A percentile compares a stretch with the other conserved stretches of the same genome.
Evolutionary conservation across 768 basidiomycete species (phyloP).

Genomic region (Mycena kentingensis): DNA sequence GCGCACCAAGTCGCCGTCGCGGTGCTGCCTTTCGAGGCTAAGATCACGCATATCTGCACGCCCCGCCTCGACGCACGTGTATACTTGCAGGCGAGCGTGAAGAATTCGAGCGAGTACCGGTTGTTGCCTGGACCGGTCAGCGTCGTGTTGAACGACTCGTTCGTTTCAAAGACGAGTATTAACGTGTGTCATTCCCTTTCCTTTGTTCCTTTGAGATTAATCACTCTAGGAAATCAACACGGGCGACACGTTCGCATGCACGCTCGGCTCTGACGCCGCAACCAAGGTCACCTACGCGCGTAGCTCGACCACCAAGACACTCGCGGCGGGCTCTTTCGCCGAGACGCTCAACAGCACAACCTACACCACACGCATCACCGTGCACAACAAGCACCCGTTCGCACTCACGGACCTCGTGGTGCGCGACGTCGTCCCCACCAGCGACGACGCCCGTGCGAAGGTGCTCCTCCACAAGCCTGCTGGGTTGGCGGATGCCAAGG

Average conservation of each 20-base stretch:
- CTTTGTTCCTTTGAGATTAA: neutral
- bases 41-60: constrained; percentile 49
- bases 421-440: constrained; percentile 48
- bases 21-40: constrained; percentile 46
- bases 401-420: constrained; percentile 46
- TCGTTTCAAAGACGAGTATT: constrained; percentile 56
- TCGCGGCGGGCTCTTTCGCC: constrained; percentile 44
- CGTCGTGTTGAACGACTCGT: constrained; percentile 59
- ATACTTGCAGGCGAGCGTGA: constrained; percentile 55
- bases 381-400: constrained; percentile 53
- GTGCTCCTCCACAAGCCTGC: constrained; percentile 50
- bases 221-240: constrained; percentile 45
- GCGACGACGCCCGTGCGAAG: constrained; percentile 42
- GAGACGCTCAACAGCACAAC: constrained; percentile 47
- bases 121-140: constrained; percentile 55
- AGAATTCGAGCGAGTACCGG: constrained; percentile 59
- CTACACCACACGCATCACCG: constrained; percentile 46
- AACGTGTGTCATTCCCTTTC: constrained; percentile 31
- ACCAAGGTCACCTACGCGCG: constrained; percentile 49
- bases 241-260: constrained; percentile 55
- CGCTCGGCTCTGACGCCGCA: constrained; percentile 50
- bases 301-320: constrained; percentile 31
- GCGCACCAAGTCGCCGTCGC: constrained; percentile 59
- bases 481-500: constrained; percentile 47
- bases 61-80: constrained; percentile 52